A percentile compares a stretch with the other conserved stretches of the same genome.
phyloP scores from a whole-genome alignment of 305 asterid genomes.

The Plantago rigida region DNA sequence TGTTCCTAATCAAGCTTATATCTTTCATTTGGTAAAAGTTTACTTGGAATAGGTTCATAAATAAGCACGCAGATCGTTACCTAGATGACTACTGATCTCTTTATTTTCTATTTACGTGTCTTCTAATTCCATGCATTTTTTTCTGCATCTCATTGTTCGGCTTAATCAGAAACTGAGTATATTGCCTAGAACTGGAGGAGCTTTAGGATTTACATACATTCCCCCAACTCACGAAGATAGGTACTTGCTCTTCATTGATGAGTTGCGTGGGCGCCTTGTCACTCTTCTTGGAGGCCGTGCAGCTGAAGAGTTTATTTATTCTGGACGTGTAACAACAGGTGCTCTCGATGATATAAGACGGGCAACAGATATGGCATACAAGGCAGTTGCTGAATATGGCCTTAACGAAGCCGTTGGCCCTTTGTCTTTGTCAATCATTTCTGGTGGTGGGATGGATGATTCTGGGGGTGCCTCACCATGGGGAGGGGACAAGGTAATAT shows the following conservation, averaged over 20 bases:
- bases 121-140: slow-evolving; percentile 7
- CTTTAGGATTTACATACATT: slow-evolving; percentile 85
- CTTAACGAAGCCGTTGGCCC: slow-evolving; percentile 83
- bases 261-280: slow-evolving; percentile 85
- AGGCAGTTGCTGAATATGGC: slow-evolving; percentile 98
- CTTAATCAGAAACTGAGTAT: slow-evolving; percentile 87
- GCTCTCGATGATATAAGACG: slow-evolving; percentile 92
- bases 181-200: slow-evolving; percentile 95
- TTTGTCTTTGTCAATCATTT: slow-evolving; percentile 71
- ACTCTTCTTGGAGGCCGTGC: slow-evolving; percentile 93
- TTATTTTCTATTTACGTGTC: not conserved
- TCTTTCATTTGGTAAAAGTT: not conserved
- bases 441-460: slow-evolving; percentile 91
- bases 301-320: slow-evolving; percentile 84
- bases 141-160: slow-evolving; percentile 3
- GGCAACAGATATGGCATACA: slow-evolving; percentile 98
- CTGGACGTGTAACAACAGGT: slow-evolving; percentile 98
- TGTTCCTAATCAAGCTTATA: not conserved
- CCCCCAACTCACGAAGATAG: slow-evolving; percentile 93
- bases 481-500: slow-evolving; percentile 84
- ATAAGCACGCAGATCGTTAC: not conserved
- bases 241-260: slow-evolving; percentile 67
- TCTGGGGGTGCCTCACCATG: slow-evolving; percentile 66
- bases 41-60: too few relatives aligned
- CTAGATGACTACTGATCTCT: not conserved